Evolutionary conservation across 2,329 filamentous ascomycete species (phyloP), one percentile per base, ranked within the genome.

Genomic region (Aspergillus versicolor): DNA sequence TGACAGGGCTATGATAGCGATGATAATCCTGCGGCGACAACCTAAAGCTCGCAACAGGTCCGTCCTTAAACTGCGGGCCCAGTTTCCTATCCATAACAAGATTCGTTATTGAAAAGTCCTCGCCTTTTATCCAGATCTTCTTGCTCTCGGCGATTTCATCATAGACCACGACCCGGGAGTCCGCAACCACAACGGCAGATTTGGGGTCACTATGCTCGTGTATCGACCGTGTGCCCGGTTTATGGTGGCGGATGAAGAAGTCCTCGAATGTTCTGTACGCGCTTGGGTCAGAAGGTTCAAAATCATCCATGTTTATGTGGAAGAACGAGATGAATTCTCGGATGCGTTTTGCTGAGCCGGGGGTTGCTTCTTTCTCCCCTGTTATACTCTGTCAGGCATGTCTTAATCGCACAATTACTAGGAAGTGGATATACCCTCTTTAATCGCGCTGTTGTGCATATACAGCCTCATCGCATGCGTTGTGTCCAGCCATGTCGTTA

Each of bases 1-100:
- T 66, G 3, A 79, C 75, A 3, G 77, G 78, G 3, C 71, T 73
- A 64, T 79, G 77, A 59, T 75, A 80, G 4, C 77, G 70, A 60
- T 80, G 77, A 57, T 79, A 79, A 61, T 79, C 76, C 66, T 79
- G 77, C 11, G 76, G 75, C 24, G 70, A 73, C 2, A 80, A 63
- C 4, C 75, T 69, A 54, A 77, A 78, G 54, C 74, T 77, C 5
- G 75, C 77, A 8, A 79, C 65, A 0, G 72, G 65, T 1, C 70
- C 74, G 15, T 73, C 66, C 5, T 63, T 63, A 55, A 74, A 79
- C 22, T 61, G 57, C n/a, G 62, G 57, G 5, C 70, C 72, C 0
- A 73, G 59, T 11, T 73, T 61, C 30, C 60, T 61, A 53, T 75
- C 72, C 56, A 70, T 70, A 7, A 78, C 64, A 1, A 80, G 65